These are phyloP conservation scores for Lasiosphaeria ovina DNA, from an alignment of 495 filamentous ascomycete species.

Conservation along the genomic window DNA sequence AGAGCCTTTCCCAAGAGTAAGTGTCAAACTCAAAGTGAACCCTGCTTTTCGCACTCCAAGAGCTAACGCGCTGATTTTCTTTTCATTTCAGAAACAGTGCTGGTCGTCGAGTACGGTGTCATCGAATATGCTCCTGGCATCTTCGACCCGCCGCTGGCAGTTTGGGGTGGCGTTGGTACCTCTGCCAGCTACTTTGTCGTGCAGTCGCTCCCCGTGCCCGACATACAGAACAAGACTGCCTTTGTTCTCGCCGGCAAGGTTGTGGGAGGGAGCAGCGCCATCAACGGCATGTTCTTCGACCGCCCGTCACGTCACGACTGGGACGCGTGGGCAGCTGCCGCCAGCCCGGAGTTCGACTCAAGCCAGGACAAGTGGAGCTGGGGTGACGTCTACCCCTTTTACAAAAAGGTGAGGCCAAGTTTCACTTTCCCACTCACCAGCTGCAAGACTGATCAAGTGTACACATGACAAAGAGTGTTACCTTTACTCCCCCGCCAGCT, in stretches of 20 bases:
- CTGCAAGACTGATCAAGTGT: not conserved
- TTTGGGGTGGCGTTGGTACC: not conserved
- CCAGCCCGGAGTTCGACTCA: constrained; percentile 31
- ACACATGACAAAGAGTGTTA: constrained; percentile 16
- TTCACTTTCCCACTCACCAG: not conserved
- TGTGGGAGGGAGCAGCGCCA: constrained; percentile 44
- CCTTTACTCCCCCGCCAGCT: constrained; percentile 25
- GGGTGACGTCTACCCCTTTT: constrained; percentile 41
- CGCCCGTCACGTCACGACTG: constrained; percentile 40
- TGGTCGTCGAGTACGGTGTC: constrained; percentile 46
- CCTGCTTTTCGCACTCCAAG: not conserved
- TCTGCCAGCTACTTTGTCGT: constrained; percentile 27
- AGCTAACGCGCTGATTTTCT: too few species aligned
- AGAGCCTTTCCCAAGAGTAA: constrained; percentile 22
- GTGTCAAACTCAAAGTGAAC: not conserved
- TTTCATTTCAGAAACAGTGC: constrained; percentile 33
- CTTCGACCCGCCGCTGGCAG: constrained; percentile 25
- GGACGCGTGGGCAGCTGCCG: constrained; percentile 51
- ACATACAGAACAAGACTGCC: constrained; percentile 32
- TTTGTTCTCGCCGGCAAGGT: constrained; percentile 34
- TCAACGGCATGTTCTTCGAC: constrained; percentile 45
- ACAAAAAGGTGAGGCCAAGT: constrained; percentile 33
- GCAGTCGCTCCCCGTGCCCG: constrained; percentile 34
- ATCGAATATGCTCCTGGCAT: constrained; percentile 23
- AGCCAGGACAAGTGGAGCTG: constrained; percentile 30